Base-by-base conservation (phyloP, 331 rosid species). In the Acacia pycnantha region DNA sequence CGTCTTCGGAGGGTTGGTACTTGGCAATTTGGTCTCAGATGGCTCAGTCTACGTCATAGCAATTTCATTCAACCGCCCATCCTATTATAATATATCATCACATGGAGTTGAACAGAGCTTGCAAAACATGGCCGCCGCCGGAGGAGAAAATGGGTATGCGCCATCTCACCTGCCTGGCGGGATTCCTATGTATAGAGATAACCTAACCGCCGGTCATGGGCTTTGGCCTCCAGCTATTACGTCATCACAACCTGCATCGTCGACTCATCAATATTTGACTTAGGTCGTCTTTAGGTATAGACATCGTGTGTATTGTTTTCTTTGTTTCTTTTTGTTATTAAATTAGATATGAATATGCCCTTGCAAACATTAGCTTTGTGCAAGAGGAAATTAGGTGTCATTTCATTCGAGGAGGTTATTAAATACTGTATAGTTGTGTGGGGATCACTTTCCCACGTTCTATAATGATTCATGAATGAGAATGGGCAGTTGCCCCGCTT, bases 181-280 rank as follows among this genome's bases (percentile, higher is more conserved):
- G 48, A 77, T 84, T 81, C 51, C 90, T 16, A 84, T 92, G 88
- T 87, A 88, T 40, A 4, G 26, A 3, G 26, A 37, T 58, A 85
- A 88, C 82, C 73, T 88, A 90, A 24, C 29, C 87, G 67, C 88
- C 93, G 7, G 83, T 92, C 0, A 95, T 47, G 91, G 87, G 44
- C 81, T 86, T 51, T 95, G 98, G 98, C 88, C 94, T 61, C 91
- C 95, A n/a, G 82, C 91, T 10, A 89, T 91, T 0, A 88, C 93
- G 62, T 87, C 86, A 61, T 85, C 89, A 27, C 46, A 29, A 16
- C 91, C 86, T 13, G 88, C 89, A 0, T 90, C 88, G 47, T 90
- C 79, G 85, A 64, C 21, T 40, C 41, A 41, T 14, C 41, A 29
- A 11, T 88, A 83, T 11, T 41, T 21, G 5, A 48, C 54, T 15